Evolutionary conservation across 768 basidiomycete species (phyloP).

Genomic region (Hydnomerulius pinastri): DNA sequence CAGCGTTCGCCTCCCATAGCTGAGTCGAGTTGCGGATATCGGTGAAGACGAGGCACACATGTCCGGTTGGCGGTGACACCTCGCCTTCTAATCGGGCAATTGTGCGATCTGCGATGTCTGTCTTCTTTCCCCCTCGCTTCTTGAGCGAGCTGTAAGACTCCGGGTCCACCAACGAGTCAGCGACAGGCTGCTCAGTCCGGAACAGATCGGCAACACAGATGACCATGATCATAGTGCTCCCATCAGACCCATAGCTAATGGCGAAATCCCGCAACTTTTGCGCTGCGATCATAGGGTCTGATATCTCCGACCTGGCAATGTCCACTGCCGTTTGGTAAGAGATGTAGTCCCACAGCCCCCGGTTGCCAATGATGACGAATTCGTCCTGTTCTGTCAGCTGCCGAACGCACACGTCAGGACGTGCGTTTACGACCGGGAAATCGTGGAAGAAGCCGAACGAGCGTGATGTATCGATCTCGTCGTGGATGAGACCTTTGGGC

Average conservation of each 20-base stretch:
- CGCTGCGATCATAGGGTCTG: conserved; percentile 85
- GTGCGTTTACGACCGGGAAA: conserved; percentile 86
- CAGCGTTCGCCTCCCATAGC: conserved; percentile 93
- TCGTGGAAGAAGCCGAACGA: conserved; percentile 93
- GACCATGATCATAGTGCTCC: conserved; percentile 98
- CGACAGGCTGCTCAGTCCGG: conserved; percentile 44
- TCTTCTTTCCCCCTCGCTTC: conserved; percentile 42
- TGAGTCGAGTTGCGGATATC: conserved; percentile 97
- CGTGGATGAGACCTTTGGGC: conserved; percentile 86
- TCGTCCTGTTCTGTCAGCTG: conserved; percentile 85
- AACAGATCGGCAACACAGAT: conserved; percentile 82
- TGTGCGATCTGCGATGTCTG: conserved; percentile 55
- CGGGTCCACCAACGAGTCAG: conserved; percentile 40
- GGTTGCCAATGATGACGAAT: conserved; percentile 94
- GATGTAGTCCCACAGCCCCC: conserved; percentile 91
- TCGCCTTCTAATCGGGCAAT: conserved; percentile 72
- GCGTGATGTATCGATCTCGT: conserved; percentile 88
- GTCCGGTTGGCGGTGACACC: conserved; percentile 82
- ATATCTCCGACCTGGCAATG: conserved; percentile 74
- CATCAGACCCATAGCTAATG: conserved; percentile 93
- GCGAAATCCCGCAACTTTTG: conserved; percentile 97
- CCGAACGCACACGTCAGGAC: conserved; percentile 73
- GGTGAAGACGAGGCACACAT: conserved; percentile 93
- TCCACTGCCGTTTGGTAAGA: conserved; percentile 96
- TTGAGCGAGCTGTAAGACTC: conserved; percentile 28